These are phyloP conservation scores for Citrus mangshanensis DNA, from an alignment of 345 rosid genomes.

Conservation along the genomic window DNA sequence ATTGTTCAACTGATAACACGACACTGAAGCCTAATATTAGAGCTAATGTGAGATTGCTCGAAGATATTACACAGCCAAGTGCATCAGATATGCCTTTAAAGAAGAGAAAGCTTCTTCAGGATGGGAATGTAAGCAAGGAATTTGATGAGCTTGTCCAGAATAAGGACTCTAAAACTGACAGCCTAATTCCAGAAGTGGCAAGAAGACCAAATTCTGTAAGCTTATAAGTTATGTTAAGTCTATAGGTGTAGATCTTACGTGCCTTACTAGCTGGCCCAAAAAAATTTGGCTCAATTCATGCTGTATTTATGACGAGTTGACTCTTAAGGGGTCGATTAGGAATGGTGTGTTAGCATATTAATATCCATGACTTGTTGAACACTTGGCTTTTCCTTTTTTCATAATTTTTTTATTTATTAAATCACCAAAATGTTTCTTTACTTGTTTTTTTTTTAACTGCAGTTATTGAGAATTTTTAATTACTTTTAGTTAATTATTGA, in stretches of 20 bases:
- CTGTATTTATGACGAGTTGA: neutral
- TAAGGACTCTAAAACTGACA: constrained; percentile 12
- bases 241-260: neutral
- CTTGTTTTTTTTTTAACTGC: too few species aligned
- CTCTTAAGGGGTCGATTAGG: neutral
- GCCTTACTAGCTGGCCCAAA: neutral
- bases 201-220: constrained; percentile 31
- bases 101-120: constrained; percentile 34
- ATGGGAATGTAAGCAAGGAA: constrained; percentile 5
- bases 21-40: constrained; percentile 8
- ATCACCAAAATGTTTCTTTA: neutral
- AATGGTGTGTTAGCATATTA: neutral
- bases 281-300: neutral
- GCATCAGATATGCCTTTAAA: constrained; percentile 29
- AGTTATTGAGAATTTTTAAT: neutral
- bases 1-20: constrained; percentile 11
- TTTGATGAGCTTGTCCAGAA: constrained; percentile 15
- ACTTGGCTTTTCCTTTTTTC: neutral
- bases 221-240: neutral
- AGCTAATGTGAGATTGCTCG: constrained; percentile 16
- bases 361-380: neutral
- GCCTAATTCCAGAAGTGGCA: constrained; percentile 19
- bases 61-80: constrained; percentile 11
- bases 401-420: too few species aligned
- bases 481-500: neutral